Conservation (phyloP, 495 filamentous ascomycete genomes). For the Xylaria scruposa region DNA sequence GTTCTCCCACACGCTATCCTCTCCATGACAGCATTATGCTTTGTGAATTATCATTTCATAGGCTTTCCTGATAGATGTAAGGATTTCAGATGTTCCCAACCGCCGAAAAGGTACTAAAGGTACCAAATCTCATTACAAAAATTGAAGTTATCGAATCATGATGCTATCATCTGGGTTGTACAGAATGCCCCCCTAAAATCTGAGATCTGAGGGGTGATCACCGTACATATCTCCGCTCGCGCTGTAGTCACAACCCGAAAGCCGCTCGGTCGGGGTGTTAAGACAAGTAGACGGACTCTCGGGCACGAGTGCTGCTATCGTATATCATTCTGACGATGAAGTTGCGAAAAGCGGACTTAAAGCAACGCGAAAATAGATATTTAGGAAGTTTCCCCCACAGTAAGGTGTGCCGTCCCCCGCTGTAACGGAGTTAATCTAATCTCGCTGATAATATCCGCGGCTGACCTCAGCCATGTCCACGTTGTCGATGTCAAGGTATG, state of each 20-base stretch:
- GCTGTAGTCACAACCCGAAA: neutral
- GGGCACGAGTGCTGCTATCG: too few relatives aligned
- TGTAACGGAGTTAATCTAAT: neutral
- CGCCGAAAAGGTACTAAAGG: neutral
- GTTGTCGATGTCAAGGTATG: neutral
- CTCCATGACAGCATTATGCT: too few relatives aligned
- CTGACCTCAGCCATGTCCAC: conserved; percentile 15
- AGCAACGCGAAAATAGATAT: neutral
- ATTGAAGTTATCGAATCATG: neutral
- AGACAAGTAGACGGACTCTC: neutral
- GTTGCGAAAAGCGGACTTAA: neutral
- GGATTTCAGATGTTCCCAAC: too few relatives aligned
- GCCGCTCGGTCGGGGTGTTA: neutral
- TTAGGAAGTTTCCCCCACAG: neutral
- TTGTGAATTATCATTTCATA: too few relatives aligned
- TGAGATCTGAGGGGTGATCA: neutral
- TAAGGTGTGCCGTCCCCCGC: neutral
- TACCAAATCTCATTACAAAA: neutral
- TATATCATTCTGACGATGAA: neutral
- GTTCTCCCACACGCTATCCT: too few relatives aligned
- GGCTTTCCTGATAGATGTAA: too few relatives aligned
- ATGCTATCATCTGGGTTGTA: neutral
- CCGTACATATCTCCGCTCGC: neutral
- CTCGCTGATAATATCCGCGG: neutral
- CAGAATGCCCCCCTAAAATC: neutral